A percentile compares a stretch with the other conserved stretches of the same genome.
phyloP scores from a whole-genome alignment of 805 yeast species.

The Candida orba region DNA sequence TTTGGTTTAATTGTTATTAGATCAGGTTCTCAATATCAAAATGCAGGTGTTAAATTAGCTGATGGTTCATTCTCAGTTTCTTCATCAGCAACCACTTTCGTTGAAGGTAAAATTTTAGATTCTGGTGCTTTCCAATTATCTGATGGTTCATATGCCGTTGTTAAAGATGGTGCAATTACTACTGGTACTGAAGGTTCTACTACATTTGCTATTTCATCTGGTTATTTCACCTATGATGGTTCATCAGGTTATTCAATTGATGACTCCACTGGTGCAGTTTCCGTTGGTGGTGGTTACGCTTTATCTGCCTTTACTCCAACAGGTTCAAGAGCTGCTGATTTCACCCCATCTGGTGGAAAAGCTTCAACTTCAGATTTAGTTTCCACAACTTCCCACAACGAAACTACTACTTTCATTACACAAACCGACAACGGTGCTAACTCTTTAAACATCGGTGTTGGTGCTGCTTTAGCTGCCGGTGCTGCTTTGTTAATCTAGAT shows the following conservation, averaged over 20 bases:
- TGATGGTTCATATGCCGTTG: constrained; percentile 26
- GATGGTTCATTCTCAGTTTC: constrained; percentile 16
- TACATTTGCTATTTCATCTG: constrained; percentile 33
- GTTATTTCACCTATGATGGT: constrained; percentile 30
- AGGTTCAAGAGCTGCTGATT: constrained; percentile 22
- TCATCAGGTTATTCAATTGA: constrained; percentile 30
- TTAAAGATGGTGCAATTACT: constrained; percentile 21
- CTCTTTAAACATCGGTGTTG: constrained; percentile 13
- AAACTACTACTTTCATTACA: constrained; percentile 4
- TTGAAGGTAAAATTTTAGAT: constrained; percentile 20
- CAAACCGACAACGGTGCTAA: constrained; percentile 23
- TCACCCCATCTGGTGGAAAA: constrained; percentile 14
- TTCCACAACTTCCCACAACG: constrained; percentile 8
- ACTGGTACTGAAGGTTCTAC: constrained; percentile 26
- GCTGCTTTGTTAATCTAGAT: constrained; percentile 25
- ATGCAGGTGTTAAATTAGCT: constrained; percentile 17
- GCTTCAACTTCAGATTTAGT: constrained; percentile 5
- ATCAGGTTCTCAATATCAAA: constrained; percentile 31
- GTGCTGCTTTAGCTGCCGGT: constrained; percentile 25
- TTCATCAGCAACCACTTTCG: constrained; percentile 22
- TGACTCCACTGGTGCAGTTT: constrained; percentile 17
- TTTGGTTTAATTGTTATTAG: constrained; percentile 30
- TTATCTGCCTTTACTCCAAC: constrained; percentile 14
- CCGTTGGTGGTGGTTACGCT: constrained; percentile 7
- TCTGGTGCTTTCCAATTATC: constrained; percentile 17